Evolutionary conservation across 148 eudicot genomes (phyloP).

Genomic region (Rhododendron simsii): DNA sequence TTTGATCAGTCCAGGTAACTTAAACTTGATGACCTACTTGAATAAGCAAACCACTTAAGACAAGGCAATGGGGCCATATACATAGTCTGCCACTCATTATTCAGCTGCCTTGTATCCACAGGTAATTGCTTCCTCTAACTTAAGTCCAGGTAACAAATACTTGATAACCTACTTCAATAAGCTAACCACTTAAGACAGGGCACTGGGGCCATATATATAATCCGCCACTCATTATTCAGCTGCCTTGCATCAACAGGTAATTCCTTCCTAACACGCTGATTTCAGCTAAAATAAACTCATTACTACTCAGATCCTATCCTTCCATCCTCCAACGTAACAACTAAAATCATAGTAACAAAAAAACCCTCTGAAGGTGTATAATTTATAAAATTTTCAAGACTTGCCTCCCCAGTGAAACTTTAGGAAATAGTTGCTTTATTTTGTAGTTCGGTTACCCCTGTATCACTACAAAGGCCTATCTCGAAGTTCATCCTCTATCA

Average conservation of each 20-base stretch:
- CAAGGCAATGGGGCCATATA: not conserved
- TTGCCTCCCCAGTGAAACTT: not conserved
- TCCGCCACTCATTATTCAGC: no score
- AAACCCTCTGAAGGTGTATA: not conserved
- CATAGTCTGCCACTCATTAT: not conserved
- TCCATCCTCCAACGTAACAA: not conserved
- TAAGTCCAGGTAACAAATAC: no score
- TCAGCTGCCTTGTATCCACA: not conserved
- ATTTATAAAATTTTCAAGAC: not conserved
- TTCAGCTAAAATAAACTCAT: not conserved
- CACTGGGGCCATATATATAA: no score
- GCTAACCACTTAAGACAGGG: no score
- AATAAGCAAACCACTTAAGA: not conserved
- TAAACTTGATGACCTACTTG: not conserved
- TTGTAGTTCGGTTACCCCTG: not conserved
- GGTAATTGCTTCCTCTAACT: not conserved
- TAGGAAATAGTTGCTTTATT: not conserved
- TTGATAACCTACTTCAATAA: no score
- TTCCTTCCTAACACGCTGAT: not conserved
- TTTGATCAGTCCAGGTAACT: not conserved
- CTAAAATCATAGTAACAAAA: not conserved
- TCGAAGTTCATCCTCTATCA: not conserved
- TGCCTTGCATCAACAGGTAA: no score
- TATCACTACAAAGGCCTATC: no score
- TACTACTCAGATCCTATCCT: not conserved